Conservation (phyloP, 2,329 filamentous ascomycete species). For the Arthrobotrys iridis region DNA sequence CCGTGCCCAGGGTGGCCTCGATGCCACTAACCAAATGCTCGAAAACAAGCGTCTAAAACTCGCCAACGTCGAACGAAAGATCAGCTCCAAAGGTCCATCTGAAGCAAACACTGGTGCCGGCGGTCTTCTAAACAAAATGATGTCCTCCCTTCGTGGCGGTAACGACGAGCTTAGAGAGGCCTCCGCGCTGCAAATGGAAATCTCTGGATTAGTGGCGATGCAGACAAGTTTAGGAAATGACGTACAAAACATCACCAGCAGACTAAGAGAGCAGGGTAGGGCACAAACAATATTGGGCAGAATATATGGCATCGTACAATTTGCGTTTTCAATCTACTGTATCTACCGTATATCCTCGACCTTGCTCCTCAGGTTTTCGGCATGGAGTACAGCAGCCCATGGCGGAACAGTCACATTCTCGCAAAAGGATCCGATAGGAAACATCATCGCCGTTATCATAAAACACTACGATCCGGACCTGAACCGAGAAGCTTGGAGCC, state of each 20-base stretch:
- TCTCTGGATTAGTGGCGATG: conserved; percentile 83
- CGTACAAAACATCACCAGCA: conserved; percentile 71
- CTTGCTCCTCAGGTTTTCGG: conserved; percentile 55
- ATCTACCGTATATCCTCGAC: conserved; percentile 81
- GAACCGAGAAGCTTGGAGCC: conserved; percentile 83
- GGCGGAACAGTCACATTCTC: conserved; percentile 55
- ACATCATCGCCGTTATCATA: conserved; percentile 79
- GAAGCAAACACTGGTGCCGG: conserved; percentile 54
- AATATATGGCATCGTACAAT: conserved; percentile 66
- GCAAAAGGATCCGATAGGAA: conserved; percentile 79
- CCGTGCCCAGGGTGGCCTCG: conserved; percentile 80
- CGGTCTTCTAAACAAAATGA: conserved; percentile 77
- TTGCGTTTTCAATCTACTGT: conserved; percentile 82
- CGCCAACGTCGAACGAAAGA: conserved; percentile 74
- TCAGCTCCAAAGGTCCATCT: conserved; percentile 54
- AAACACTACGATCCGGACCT: conserved; percentile 85
- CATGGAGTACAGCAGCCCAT: conserved; percentile 59
- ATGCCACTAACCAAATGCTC: conserved; percentile 82
- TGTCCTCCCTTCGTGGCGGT: conserved; percentile 76
- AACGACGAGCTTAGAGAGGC: conserved; percentile 70
- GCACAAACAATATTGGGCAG: conserved; percentile 75
- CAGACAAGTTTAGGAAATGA: conserved; percentile 74
- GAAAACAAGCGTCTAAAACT: conserved; percentile 77
- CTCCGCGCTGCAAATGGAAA: conserved; percentile 75
- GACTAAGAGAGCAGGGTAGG: conserved; percentile 72